Evolutionary conservation across 2,329 filamentous ascomycete species (phyloP), one percentile per base, ranked within the genome.

Genomic region (Davidsoniella australis): DNA sequence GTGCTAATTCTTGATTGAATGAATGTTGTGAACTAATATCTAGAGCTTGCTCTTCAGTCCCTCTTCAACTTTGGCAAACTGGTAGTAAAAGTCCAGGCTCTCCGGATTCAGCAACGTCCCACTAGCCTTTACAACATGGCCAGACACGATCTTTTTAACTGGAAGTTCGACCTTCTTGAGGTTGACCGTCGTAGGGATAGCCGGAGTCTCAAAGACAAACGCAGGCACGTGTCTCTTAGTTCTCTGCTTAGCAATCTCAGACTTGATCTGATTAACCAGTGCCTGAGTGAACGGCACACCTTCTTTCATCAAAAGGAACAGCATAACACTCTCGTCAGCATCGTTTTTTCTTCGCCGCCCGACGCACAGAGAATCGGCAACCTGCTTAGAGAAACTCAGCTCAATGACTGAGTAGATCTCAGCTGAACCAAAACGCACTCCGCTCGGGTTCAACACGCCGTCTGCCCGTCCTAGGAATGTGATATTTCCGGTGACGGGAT

Each of bases 101-200:
- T 81, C 65, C 0, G 85, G 85, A 58, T 93, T 91, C 48, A 82
- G 64, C 57, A 91, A 63, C 3, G 84, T 89, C 1, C 83, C 83
- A 45, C 80, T 85, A 0, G 83, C 75, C 63, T 82, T 85, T 59
- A 91, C 75, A 20, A 66, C 74, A 56, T 78, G 76, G 0, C 85
- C 85, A 0, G 76, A 85, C 1, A 91, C 79, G 54, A 91, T 91
- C 59, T 85, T 80, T 65, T 91, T 91, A 26, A 91, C 81, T 0
- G 84, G 84, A 47, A 91, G 58, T 61, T 91, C 85, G 3, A 91
- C 85, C 62, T 91, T 91, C 62, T 91, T 91, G 45, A 85, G 64
- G 59, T 89, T 91, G 54, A 91, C 78, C 0, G 85, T 91, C 0
- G 79, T 83, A 53, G 85, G 85, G 59, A 91, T 87, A 56, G 84